These are phyloP conservation scores for Hypoxylon perforatum DNA, from an alignment of 495 filamentous ascomycete genomes.

Conservation along the genomic window DNA sequence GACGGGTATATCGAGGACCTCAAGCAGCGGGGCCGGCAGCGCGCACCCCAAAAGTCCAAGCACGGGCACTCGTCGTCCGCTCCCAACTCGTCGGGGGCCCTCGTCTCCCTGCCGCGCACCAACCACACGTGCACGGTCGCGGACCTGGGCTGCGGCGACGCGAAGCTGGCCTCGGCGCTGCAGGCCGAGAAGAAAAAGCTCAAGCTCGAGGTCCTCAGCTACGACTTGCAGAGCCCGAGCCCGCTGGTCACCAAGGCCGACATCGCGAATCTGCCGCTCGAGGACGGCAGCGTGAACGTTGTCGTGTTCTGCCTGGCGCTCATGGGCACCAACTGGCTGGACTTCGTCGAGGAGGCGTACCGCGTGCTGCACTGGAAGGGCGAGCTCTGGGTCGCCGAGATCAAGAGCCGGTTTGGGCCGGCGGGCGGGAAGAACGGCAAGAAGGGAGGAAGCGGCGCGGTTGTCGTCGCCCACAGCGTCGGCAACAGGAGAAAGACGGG, in stretches of 20 bases:
- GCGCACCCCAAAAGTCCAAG: conserved; percentile 38
- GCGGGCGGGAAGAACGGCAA: conserved; percentile 56
- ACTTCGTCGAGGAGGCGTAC: conserved; percentile 95
- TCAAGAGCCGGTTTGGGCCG: conserved; percentile 87
- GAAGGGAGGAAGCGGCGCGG: conserved; percentile 57
- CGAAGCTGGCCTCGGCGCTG: conserved; percentile 73
- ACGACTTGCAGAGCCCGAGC: conserved; percentile 68
- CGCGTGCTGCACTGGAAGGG: conserved; percentile 89
- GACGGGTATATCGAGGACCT: conserved; percentile 80
- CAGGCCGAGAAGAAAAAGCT: conserved; percentile 65
- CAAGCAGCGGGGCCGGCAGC: conserved; percentile 63
- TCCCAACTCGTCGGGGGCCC: conserved; percentile 37
- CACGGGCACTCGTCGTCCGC: conserved; percentile 35
- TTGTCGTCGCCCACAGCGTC: conserved; percentile 73
- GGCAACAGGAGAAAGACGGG: conserved; percentile 60
- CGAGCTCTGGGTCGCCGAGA: conserved; percentile 96
- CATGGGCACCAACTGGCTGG: conserved; percentile 98
- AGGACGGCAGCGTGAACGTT: conserved; percentile 78
- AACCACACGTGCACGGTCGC: conserved; percentile 78
- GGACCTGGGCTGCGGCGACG: conserved; percentile 74
- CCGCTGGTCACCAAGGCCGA: conserved; percentile 86
- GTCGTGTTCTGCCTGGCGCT: conserved; percentile 94
- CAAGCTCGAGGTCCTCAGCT: conserved; percentile 53
- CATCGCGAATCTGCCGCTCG: conserved; percentile 81
- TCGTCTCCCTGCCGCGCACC: conserved; percentile 52